A percentile compares a stretch with the other conserved stretches of the same genome.
These are phyloP conservation scores for Penicillium sp. DNA, from an alignment of 2,329 filamentous ascomycete genomes.

Conservation along the genomic window DNA sequence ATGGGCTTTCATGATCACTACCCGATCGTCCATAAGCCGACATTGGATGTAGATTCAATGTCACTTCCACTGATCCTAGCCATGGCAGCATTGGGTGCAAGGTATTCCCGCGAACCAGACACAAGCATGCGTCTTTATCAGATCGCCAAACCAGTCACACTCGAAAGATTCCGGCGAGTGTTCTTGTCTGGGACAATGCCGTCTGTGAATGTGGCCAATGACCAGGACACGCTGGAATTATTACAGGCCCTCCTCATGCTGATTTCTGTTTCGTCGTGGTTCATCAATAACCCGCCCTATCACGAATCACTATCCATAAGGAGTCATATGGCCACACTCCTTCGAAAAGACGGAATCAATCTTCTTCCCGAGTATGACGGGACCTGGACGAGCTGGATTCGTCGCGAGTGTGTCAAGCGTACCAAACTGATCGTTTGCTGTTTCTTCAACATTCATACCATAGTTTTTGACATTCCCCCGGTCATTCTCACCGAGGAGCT, in stretches of 20 bases:
- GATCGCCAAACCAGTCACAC: conserved; percentile 34
- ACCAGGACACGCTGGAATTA: conserved; percentile 32
- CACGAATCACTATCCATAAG: conserved; percentile 33
- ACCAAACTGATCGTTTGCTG: conserved; percentile 38
- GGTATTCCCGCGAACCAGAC: conserved; percentile 37
- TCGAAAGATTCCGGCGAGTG: conserved; percentile 35
- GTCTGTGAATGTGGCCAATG: conserved; percentile 19
- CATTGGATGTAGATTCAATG: conserved; percentile 30
- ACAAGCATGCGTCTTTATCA: conserved; percentile 36
- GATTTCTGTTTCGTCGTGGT: conserved; percentile 35
- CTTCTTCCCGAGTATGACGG: conserved; percentile 32
- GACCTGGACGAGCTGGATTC: conserved; percentile 38
- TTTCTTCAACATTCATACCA: conserved; percentile 41
- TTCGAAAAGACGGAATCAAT: conserved; percentile 34
- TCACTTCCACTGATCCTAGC: conserved; percentile 31
- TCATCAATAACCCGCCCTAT: conserved; percentile 34
- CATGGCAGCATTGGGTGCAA: conserved; percentile 37
- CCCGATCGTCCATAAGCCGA: conserved; percentile 37
- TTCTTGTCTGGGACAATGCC: conserved; percentile 27
- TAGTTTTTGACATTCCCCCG: conserved; percentile 38
- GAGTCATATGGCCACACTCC: conserved; percentile 33
- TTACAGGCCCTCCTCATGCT: conserved; percentile 33
- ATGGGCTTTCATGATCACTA: conserved; percentile 39
- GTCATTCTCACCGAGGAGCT: conserved; percentile 37
- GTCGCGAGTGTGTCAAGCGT: conserved; percentile 33